Conservation (phyloP, 2,329 filamentous ascomycete genomes). For the Diatrype stigma region DNA sequence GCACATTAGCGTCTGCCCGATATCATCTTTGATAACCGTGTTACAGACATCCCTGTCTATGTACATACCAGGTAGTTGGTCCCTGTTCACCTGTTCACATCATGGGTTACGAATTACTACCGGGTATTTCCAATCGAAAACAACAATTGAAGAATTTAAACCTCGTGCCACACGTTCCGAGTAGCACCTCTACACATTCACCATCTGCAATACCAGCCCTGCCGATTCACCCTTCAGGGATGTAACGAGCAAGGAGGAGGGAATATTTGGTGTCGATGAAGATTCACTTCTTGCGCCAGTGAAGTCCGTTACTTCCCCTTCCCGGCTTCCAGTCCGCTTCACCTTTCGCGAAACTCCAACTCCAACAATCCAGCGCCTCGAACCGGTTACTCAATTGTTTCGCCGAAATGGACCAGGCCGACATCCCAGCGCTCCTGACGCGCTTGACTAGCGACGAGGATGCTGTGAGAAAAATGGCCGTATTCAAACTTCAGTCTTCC, state of each 20-base stretch:
- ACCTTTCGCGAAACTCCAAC: not conserved
- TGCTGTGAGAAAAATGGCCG: constrained; percentile 94
- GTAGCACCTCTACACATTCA: no score
- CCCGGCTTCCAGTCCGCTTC: not conserved
- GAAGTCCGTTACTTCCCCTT: not conserved
- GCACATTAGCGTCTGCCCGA: no score
- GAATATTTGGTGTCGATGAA: not conserved
- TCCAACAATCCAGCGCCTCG: no score
- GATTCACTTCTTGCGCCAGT: not conserved
- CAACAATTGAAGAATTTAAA: no score
- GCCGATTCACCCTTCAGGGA: not conserved
- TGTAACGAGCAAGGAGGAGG: not conserved
- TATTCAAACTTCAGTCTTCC: constrained; percentile 93
- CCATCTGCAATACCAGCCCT: no score
- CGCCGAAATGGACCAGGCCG: constrained; percentile 58
- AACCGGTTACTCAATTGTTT: constrained; percentile 1
- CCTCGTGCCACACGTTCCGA: no score
- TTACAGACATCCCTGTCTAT: no score
- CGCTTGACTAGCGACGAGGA: constrained; percentile 71
- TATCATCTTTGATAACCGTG: no score
- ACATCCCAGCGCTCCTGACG: constrained; percentile 61
- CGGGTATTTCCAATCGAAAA: no score
- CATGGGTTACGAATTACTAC: no score
- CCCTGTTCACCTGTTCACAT: no score
- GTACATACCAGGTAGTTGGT: no score